phyloP scores from a whole-genome alignment of 352 stramenopile genomes.

The Phytophthora quininea region DNA sequence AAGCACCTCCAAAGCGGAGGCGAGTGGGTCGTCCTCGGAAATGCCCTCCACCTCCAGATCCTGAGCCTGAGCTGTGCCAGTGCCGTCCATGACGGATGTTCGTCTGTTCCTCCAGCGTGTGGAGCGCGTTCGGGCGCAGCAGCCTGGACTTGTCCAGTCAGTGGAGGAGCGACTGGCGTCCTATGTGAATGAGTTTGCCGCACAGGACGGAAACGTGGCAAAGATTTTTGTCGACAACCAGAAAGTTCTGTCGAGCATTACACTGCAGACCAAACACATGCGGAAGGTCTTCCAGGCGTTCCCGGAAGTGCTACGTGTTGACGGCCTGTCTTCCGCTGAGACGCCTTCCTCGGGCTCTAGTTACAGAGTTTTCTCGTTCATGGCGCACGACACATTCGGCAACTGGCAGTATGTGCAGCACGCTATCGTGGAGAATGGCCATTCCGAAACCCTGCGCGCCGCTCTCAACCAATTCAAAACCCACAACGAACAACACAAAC shows the following conservation, averaged over 20 bases:
- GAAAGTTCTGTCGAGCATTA: conserved; percentile 47
- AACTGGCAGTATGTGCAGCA: conserved; percentile 49
- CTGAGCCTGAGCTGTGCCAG: background rate
- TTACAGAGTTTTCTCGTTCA: conserved; percentile 38
- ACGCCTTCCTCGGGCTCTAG: conserved; percentile 15
- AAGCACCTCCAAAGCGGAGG: conserved; percentile 10
- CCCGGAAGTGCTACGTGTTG: conserved; percentile 41
- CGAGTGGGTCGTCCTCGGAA: conserved; percentile 14
- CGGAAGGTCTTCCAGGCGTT: conserved; percentile 40
- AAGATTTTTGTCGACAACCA: conserved; percentile 47
- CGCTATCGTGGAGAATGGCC: conserved; percentile 43
- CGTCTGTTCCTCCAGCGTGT: conserved; percentile 27
- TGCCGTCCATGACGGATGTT: conserved; percentile 33
- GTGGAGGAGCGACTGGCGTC: conserved; percentile 36
- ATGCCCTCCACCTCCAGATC: conserved; percentile 1
- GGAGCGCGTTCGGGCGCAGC: conserved; percentile 7
- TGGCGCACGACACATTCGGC: conserved; percentile 38
- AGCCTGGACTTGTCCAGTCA: conserved; percentile 17
- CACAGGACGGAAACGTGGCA: conserved; percentile 33
- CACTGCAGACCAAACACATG: conserved; percentile 46
- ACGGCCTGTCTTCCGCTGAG: conserved; percentile 9
- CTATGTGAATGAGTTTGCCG: conserved; percentile 44
- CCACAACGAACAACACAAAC: conserved; percentile 28
- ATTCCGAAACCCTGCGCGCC: conserved; percentile 30
- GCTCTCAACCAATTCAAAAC: conserved; percentile 39